Conservation (phyloP, 176 grass and related monocot genomes). For the Echinochloa phyllopogon region DNA sequence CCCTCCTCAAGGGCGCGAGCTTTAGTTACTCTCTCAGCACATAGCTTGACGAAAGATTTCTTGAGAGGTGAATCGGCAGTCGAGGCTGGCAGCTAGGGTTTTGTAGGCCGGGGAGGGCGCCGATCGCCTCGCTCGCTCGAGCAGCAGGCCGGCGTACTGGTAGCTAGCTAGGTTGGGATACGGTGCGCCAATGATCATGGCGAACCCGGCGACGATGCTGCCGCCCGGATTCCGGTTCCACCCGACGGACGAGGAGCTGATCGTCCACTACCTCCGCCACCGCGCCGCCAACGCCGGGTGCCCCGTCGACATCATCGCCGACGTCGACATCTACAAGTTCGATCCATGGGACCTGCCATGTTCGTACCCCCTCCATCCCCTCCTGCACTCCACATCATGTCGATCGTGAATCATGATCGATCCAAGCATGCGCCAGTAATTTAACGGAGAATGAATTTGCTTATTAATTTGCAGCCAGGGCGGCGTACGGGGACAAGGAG, state of each 20-base stretch:
- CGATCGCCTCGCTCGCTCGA: background rate
- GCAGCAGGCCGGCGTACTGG: too few species aligned
- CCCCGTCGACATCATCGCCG: slow-evolving; percentile 84
- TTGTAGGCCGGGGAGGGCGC: background rate
- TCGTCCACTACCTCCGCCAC: slow-evolving; percentile 89
- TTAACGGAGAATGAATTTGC: background rate
- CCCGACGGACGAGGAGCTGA: slow-evolving; percentile 97
- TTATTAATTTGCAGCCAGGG: slow-evolving; percentile 46
- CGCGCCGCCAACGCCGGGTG: slow-evolving; percentile 62
- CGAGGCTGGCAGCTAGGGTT: background rate
- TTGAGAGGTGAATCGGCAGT: background rate
- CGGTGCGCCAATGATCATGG: slow-evolving; percentile 42
- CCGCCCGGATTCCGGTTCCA: slow-evolving; percentile 97
- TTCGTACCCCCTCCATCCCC: slow-evolving; percentile 3
- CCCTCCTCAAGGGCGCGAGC: background rate
- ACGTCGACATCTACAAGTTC: slow-evolving; percentile 97
- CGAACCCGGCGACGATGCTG: slow-evolving; percentile 68
- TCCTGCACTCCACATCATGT: background rate
- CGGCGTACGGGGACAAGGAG: slow-evolving; percentile 76
- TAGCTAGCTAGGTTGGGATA: too few species aligned
- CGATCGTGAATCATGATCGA: background rate
- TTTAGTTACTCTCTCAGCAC: background rate
- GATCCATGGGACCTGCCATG: slow-evolving; percentile 93
- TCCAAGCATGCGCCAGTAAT: slow-evolving; percentile 7
- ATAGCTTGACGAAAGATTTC: background rate